These are phyloP conservation scores for Plasmodium relictum DNA, from an alignment of 169 alveolate genomes.

Conservation along the genomic window DNA sequence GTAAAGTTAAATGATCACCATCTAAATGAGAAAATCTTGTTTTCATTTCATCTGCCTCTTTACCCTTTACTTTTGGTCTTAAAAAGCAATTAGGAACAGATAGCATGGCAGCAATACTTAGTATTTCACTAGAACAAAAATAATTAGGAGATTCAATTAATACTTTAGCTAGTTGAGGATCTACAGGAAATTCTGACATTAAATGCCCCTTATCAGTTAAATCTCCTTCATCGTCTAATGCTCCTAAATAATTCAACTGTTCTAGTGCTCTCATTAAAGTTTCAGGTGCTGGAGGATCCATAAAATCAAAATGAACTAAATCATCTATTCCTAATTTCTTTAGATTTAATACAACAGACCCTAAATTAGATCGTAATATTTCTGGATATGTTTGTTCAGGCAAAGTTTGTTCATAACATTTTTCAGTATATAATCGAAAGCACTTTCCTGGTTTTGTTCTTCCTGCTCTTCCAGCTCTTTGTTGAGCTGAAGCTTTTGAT, in stretches of 20 bases:
- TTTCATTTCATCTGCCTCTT: slow-evolving; percentile 95
- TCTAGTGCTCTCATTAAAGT: slow-evolving; percentile 98
- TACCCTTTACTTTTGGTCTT: slow-evolving; percentile 93
- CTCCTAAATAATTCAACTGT: slow-evolving; percentile 96
- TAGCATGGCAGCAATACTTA: slow-evolving; percentile 94
- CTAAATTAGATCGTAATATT: slow-evolving; percentile 96
- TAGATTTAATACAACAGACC: slow-evolving; percentile 96
- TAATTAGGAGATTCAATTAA: slow-evolving; percentile 90
- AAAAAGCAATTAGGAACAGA: slow-evolving; percentile 94
- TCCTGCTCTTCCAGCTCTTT: slow-evolving; percentile 99
- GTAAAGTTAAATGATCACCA: slow-evolving; percentile 98
- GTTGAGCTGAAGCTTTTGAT: slow-evolving; percentile 98
- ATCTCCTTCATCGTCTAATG: slow-evolving; percentile 99
- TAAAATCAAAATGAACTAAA: slow-evolving; percentile 98
- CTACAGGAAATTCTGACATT: slow-evolving; percentile 99
- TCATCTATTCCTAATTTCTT: slow-evolving; percentile 97
- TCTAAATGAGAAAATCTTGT: slow-evolving; percentile 94
- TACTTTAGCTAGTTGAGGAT: slow-evolving; percentile 97
- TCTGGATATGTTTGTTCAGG: slow-evolving; percentile 98
- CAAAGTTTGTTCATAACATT: slow-evolving; percentile 94
- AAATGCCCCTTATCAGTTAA: slow-evolving; percentile 96
- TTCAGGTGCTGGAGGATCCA: slow-evolving; percentile 99
- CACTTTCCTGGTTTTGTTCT: slow-evolving; percentile 99
- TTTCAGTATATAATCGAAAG: slow-evolving; percentile 97
- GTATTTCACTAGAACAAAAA: slow-evolving; percentile 92